Base-by-base conservation (phyloP, 1,139 yeast species). In the Protomyces gravidus region DNA sequence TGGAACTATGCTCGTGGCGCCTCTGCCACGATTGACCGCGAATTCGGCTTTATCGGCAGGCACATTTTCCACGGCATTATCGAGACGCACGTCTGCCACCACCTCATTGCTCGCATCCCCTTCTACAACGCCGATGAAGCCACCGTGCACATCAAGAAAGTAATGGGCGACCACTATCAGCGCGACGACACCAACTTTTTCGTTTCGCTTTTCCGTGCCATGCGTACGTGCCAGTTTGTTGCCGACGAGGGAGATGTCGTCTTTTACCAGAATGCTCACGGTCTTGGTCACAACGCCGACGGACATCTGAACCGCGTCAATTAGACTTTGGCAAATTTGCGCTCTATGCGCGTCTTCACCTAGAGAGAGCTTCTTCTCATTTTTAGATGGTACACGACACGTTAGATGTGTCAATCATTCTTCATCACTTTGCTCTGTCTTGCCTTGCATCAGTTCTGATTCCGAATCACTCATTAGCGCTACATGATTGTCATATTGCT, bases 1-100 rank as follows among this genome's bases (percentile, higher is more conserved):
- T 87, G 95, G 95, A 86, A 80, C 68, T 87, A 86, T 72, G 92
- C 94, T 62, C 80, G 89, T 68, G 95, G 95, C 67, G 95, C 95
- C 27, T 89, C 92, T 61, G 85, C 90, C 64, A 87, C 95, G 62
- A 83, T 87, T 66, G 95, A 87, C 74, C 81, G 95, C 71, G 82
- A 86, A 68, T 85, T 85, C 72, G 92, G 94, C 26, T 85, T 87
- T 68, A 76, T 87, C 65, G 96, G 95, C 60, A 81, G 81, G 71
- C 82, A 82, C 75, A 78, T 86, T 67, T 85, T 87, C 82, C 96
- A 87, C 72, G 95, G 86, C 70, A 87, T 87, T 68, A 86, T 87
- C 68, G 95, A 88, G 77, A 87, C 95, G 61, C 96, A 87, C 70
- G 95, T 87, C 58, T 79, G 85, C 69, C 96, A 87, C 75, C 96